Evolutionary conservation across 768 basidiomycete genomes (phyloP).

Genomic region (Rhizopogon salebrosus): DNA sequence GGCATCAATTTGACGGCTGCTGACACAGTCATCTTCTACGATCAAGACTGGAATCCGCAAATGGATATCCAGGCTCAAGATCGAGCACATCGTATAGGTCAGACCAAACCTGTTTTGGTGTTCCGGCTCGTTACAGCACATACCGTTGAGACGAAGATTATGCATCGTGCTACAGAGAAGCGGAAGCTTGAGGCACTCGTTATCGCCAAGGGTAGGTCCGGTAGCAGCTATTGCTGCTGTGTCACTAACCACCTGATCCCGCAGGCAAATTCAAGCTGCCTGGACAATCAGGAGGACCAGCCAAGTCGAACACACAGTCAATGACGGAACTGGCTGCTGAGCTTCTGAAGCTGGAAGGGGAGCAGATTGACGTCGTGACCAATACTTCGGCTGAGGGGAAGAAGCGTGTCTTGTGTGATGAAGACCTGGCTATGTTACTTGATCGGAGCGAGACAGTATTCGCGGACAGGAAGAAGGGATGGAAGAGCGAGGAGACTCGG

Average conservation of each 20-base stretch:
- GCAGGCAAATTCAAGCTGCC: conserved; percentile 83
- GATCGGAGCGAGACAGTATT: conserved; percentile 78
- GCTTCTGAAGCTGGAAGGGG: conserved; percentile 75
- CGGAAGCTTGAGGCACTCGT: conserved; percentile 91
- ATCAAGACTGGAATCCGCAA: conserved; percentile 62
- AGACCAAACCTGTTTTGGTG: conserved; percentile 84
- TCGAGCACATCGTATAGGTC: conserved; percentile 93
- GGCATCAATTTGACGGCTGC: conserved; percentile 92
- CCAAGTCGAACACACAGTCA: conserved; percentile 50
- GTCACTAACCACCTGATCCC: not conserved
- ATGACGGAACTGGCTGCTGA: conserved; percentile 79
- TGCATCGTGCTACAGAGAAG: conserved; percentile 83
- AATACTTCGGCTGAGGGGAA: conserved; percentile 61
- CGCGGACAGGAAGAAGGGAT: conserved; percentile 62
- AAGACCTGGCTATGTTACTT: conserved; percentile 73
- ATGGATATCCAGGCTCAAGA: conserved; percentile 97
- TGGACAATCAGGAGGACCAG: conserved; percentile 36
- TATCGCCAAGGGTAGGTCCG: conserved; percentile 73
- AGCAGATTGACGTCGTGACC: conserved; percentile 84
- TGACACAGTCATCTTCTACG: conserved; percentile 24
- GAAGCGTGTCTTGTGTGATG: conserved; percentile 71
- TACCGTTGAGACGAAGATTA: conserved; percentile 89
- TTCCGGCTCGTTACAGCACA: conserved; percentile 84
- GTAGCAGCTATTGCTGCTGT: not conserved
- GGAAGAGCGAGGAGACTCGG: conserved; percentile 43